Percentiles rank a stretch among this genome's conserved stretches.
These are phyloP conservation scores for Viridothelium virens DNA, from an alignment of 495 filamentous ascomycete species.

Conservation along the genomic window DNA sequence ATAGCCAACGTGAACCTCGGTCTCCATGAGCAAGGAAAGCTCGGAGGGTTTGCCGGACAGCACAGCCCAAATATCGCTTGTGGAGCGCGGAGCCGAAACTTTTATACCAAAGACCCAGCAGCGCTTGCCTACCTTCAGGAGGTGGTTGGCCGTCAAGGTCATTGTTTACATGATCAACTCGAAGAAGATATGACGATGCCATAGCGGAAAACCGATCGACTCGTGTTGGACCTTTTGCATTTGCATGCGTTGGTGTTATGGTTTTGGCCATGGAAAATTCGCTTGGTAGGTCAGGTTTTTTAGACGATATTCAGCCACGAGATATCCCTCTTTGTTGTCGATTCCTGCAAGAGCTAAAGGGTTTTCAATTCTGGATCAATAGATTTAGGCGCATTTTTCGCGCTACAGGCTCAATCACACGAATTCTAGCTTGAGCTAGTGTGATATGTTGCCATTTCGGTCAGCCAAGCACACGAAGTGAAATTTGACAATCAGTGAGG, in stretches of 20 bases:
- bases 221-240: neutral
- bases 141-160: slow-evolving; percentile 21
- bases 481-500: no score
- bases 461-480: no score
- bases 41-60: slow-evolving; percentile 17
- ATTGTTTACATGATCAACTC: slow-evolving; percentile 24
- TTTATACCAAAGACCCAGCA: slow-evolving; percentile 18
- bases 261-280: neutral
- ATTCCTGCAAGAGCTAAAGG: neutral
- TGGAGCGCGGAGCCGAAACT: slow-evolving; percentile 23
- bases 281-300: neutral
- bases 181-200: slow-evolving; percentile 19
- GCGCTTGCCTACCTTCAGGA: slow-evolving; percentile 22
- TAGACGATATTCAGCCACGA: neutral
- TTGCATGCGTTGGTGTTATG: neutral
- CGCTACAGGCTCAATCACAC: no score
- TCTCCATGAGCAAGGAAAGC: slow-evolving; percentile 18
- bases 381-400: neutral
- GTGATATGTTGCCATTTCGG: no score
- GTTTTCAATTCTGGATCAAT: neutral
- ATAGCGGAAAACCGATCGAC: neutral
- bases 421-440: no score
- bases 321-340: slow-evolving; percentile 7
- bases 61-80: slow-evolving; percentile 30
- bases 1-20: slow-evolving; percentile 23